These are phyloP conservation scores for Juncus inflexus DNA, from an alignment of 176 grass and related monocot species.

Conservation along the genomic window DNA sequence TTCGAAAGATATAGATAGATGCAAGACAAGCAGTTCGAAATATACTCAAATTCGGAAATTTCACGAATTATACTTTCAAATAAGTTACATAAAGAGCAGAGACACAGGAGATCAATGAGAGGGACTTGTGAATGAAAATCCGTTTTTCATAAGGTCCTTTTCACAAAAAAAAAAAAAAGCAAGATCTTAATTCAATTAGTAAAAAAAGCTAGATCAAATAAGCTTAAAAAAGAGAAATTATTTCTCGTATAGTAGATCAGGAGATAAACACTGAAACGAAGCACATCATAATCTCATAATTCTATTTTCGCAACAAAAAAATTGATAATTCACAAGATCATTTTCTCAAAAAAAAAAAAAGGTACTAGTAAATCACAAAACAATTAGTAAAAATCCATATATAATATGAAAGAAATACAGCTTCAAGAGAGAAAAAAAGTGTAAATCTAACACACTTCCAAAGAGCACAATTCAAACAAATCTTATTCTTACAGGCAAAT, in stretches of 20 bases:
- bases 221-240: not conserved
- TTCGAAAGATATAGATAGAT: not conserved
- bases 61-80: no score
- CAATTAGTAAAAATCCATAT: not conserved
- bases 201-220: slow-evolving; percentile 10
- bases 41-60: not conserved
- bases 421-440: slow-evolving; percentile 7
- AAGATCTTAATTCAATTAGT: no score
- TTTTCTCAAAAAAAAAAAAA: not conserved
- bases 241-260: not conserved
- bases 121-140: not conserved
- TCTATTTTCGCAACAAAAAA: no score
- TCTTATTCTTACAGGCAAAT: slow-evolving; percentile 49
- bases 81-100: no score
- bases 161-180: slow-evolving; percentile 9
- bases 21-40: slow-evolving; percentile 3
- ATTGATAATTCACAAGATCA: no score
- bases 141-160: slow-evolving; percentile 13
- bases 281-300: no score
- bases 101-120: not conserved
- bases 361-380: not conserved
- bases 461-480: not conserved
- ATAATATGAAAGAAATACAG: slow-evolving; percentile 1
- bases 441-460: not conserved
- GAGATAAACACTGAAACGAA: no score